Percentiles rank a stretch among this genome's conserved stretches.
These are phyloP conservation scores for Rhizophagus sp. DNA, from an alignment of 192 early-diverging fungal species.

Conservation along the genomic window DNA sequence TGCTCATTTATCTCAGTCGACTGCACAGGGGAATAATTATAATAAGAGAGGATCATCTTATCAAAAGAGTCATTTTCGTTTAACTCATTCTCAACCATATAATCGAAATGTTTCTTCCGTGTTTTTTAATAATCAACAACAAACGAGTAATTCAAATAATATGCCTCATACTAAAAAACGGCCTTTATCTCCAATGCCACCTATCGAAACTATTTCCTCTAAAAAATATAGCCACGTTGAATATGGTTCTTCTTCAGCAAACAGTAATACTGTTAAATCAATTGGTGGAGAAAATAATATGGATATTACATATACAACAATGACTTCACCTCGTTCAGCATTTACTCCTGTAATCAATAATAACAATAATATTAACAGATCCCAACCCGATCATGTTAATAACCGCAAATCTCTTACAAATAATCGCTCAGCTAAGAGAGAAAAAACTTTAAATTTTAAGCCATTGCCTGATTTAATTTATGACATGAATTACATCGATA, in stretches of 20 bases:
- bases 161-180: not conserved
- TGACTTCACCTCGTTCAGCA: not conserved
- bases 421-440: not conserved
- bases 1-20: too few species aligned
- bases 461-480: conserved; percentile 1
- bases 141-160: not conserved
- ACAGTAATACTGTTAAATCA: not conserved
- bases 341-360: not conserved
- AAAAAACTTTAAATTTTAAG: not conserved
- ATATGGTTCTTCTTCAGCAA: not conserved
- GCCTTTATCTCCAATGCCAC: conserved; percentile 18
- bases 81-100: not conserved
- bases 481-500: conserved; percentile 15
- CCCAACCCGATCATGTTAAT: not conserved
- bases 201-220: not conserved
- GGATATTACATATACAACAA: not conserved
- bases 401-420: not conserved
- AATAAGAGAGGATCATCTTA: too few species aligned
- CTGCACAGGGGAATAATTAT: too few species aligned
- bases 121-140: not conserved
- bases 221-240: not conserved
- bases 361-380: not conserved
- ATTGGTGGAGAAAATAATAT: not conserved
- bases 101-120: not conserved
- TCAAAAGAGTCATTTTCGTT: too few species aligned